A percentile compares a stretch with the other conserved stretches of the same genome.
Conservation (phyloP, 1,139 yeast species). For the Sugiyamaella pinicola region DNA sequence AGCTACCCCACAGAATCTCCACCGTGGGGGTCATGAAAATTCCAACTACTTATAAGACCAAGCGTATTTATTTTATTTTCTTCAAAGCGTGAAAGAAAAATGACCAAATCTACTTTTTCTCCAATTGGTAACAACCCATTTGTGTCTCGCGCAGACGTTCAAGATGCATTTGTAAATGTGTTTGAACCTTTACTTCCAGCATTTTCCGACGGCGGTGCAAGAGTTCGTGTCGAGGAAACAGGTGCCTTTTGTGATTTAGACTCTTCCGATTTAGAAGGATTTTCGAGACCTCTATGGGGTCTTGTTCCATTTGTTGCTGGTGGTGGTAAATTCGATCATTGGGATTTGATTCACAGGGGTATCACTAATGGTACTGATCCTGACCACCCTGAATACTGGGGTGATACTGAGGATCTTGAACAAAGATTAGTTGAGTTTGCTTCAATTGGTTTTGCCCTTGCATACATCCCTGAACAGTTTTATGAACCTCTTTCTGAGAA, state of each 20-base stretch:
- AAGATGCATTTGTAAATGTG: constrained; percentile 26
- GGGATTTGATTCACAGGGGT: constrained; percentile 34
- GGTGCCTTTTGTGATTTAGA: constrained; percentile 34
- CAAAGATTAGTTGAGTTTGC: constrained; percentile 43
- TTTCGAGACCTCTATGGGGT: constrained; percentile 41
- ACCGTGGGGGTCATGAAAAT: not conserved
- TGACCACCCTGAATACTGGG: constrained; percentile 40
- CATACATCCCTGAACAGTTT: constrained; percentile 35
- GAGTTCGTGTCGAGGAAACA: constrained; percentile 28
- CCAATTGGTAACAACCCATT: constrained; percentile 26
- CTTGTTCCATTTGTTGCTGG: constrained; percentile 38
- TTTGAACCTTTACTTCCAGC: constrained; percentile 29
- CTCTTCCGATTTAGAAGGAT: constrained; percentile 40
- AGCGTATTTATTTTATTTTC: not conserved
- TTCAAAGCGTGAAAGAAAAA: not conserved
- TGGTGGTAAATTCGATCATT: constrained; percentile 38
- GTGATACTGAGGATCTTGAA: constrained; percentile 34
- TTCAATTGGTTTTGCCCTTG: constrained; percentile 39
- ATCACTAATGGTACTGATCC: constrained; percentile 41
- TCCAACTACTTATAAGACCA: not conserved
- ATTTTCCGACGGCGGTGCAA: constrained; percentile 28
- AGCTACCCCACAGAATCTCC: not conserved
- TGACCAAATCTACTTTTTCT: constrained; percentile 21
- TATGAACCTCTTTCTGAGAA: constrained; percentile 38
- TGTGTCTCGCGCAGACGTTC: constrained; percentile 28